Base-by-base conservation (phyloP, 192 early-diverging fungal species). In the Entophlyctis helioformis region DNA sequence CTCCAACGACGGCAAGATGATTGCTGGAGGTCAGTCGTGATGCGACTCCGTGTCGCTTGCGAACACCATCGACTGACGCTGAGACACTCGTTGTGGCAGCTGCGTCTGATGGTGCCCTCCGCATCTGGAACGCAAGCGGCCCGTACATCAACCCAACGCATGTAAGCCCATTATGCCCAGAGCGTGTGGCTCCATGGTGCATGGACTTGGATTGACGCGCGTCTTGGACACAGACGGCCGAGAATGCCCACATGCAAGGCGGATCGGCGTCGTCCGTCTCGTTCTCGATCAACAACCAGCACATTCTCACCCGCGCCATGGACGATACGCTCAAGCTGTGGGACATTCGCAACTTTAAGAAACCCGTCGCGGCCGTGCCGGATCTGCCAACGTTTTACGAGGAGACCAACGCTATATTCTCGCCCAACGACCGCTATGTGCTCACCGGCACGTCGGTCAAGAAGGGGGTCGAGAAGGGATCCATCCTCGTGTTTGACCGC, bases 291-390 rank as follows among this genome's bases (percentile, higher is more conserved):
- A 71, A 84, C 43, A 72, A 71, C n/a, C 56, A 51, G 13, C 59
- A 69, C 6, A 45, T 97, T 33, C 70, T 86, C 2, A 83, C 86
- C 1, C 71, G 93, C 22, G 81, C 83, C 39, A 81, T 78, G 29
- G 87, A 91, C 57, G 85, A 86, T 44, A 83, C 84, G 4, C 78
- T 97, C 21, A 93, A 93, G 68, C 81, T 95, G 21, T 97, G 94
- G 94, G 94, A 97, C 50, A 39, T 85, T 15, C 73, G 94, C 21
- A 77, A 85, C 24, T 64, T 82, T 42, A 79, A 73, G 33, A 63
- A 63, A 21, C 81, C 89, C 2, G 49, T 95, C 9, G 56, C 69
- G 0, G 56, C 59, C 15, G 68, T 67, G 0, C 57, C 53, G 0
- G 59, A 73, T 24, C 52, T 96, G 12, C 50, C 69, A 21, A 66